Conservation (phyloP, 2,329 filamentous ascomycete species). For the Curvularia eragrostidis region DNA sequence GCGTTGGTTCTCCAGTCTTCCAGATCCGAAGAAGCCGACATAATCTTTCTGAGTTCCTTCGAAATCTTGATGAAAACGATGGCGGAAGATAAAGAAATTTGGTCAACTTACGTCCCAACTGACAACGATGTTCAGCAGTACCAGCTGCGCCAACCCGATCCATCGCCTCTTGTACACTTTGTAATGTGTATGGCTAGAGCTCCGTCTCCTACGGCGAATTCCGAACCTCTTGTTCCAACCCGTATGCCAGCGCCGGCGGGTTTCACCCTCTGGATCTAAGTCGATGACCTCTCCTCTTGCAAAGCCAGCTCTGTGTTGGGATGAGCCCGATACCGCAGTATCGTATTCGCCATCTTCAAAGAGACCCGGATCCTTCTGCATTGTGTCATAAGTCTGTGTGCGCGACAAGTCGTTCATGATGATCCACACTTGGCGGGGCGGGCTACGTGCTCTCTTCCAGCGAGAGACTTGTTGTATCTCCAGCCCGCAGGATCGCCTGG, state of each 20-base stretch:
- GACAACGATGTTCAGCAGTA: conserved; percentile 88
- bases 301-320: neutral
- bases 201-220: conserved; percentile 24
- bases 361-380: neutral
- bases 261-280: neutral
- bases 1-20: neutral
- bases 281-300: neutral
- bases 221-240: conserved; percentile 5
- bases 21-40: neutral
- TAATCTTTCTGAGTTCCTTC: neutral
- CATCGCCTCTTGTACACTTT: conserved; percentile 83
- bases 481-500: neutral
- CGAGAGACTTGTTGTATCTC: neutral
- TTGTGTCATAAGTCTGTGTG: neutral
- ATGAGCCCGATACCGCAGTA: neutral
- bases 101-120: conserved; percentile 85
- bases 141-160: conserved; percentile 84
- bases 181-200: conserved; percentile 46
- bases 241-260: neutral
- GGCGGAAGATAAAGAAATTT: neutral
- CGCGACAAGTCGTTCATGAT: neutral
- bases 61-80: neutral
- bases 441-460: neutral
- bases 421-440: neutral
- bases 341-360: neutral